Base-by-base conservation (phyloP, 768 basidiomycete species). In the Lactarius evosmus region DNA sequence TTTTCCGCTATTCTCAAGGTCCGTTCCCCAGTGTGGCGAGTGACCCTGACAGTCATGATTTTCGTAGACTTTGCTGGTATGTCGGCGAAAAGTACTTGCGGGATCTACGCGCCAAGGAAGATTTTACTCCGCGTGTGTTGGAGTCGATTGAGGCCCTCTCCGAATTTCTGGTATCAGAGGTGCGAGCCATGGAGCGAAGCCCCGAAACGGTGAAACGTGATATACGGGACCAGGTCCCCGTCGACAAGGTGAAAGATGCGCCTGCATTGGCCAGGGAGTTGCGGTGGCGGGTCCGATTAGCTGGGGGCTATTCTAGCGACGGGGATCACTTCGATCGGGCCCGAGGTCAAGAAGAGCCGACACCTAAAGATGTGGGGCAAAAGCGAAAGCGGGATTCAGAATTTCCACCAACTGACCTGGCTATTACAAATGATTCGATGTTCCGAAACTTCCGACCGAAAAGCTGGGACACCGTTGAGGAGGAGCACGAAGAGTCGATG, bases 61-160 rank as follows among this genome's bases (percentile, higher is more conserved):
- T 57, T 51, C 30, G 41, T 65, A 95, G 92, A 74, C 79, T 96
- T 22, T 92, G 90, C 67, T 95, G 93, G 93, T 95, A 94, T 70
- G 89, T 90, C 14, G 93, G 85, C 2, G 91, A 95, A 69, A 88
- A 86, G 69, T 89, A 88, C 72, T 76, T 89, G 54, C 82, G 86
- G 44, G 88, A 91, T 66, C 75, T 96, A 36, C 88, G 84, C 72
- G 76, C 79, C 36, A 78, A 79, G 11, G 81, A 80, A 66, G 80
- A 83, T 53, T 79, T 83, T 55, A 68, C 80, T 7, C 68, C 75
- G 11, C 85, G 93, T 40, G 81, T 95, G 7, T 77, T 96, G 56
- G 78, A 83, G 14, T 91, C 91, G 9, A 76, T 97, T 16, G 77
- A 83, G 51, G 79, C 83, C 1, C 80, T 98, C 5, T 83, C 92